Conservation (phyloP, 805 yeast genomes). For the Candida broadrunensis region DNA sequence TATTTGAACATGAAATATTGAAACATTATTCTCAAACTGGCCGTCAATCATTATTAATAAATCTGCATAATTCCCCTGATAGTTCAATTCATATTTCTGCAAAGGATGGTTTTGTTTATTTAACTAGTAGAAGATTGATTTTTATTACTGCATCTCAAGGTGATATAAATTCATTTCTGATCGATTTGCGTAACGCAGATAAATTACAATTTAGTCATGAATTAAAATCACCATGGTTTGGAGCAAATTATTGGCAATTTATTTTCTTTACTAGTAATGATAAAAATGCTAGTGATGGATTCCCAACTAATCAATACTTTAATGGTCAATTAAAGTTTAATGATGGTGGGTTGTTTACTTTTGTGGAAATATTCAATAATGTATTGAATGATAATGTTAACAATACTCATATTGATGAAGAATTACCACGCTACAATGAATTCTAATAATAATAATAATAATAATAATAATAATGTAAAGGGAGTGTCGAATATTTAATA, state of each 20-base stretch:
- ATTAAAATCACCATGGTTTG: slow-evolving; percentile 52
- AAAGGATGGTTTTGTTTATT: slow-evolving; percentile 36
- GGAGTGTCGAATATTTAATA: too few species aligned
- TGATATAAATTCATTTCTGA: slow-evolving; percentile 39
- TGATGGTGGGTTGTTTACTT: slow-evolving; percentile 48
- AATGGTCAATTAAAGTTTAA: slow-evolving; percentile 36
- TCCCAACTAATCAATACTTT: slow-evolving; percentile 37
- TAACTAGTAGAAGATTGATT: slow-evolving; percentile 42
- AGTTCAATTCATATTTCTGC: slow-evolving; percentile 19
- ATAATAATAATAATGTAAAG: not conserved
- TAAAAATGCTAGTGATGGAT: slow-evolving; percentile 37
- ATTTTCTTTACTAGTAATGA: slow-evolving; percentile 31
- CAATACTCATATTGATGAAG: slow-evolving; percentile 40
- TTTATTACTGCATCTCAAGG: slow-evolving; percentile 38
- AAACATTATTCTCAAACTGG: slow-evolving; percentile 9
- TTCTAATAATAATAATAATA: slow-evolving; percentile 1
- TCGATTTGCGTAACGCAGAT: slow-evolving; percentile 26
- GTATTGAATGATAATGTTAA: slow-evolving; percentile 33
- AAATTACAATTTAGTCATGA: slow-evolving; percentile 34
- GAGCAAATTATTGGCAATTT: slow-evolving; percentile 48
- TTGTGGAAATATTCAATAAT: slow-evolving; percentile 30
- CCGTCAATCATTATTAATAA: slow-evolving; percentile 29
- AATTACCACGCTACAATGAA: slow-evolving; percentile 41
- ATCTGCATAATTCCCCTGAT: slow-evolving; percentile 10
- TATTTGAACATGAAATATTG: slow-evolving; percentile 14